Base-by-base conservation (phyloP, 495 filamentous ascomycete genomes). In the Aspergillus panamensis region DNA sequence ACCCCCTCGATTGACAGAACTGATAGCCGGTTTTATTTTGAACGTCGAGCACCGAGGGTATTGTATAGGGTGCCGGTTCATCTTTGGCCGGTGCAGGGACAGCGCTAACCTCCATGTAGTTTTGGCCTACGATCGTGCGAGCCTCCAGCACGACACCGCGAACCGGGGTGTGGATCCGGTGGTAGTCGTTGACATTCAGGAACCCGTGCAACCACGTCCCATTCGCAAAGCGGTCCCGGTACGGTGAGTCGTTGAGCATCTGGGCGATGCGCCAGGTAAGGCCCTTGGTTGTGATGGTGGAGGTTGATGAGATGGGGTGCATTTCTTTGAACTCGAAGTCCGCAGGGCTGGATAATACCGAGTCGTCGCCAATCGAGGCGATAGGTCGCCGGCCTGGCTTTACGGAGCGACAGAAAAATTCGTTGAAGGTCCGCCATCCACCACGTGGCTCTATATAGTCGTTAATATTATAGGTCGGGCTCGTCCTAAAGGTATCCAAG, bases 361-460 rank as follows among this genome's bases (percentile, higher is more conserved):
- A 16, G 20, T 10, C 5, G 21, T 53, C 51, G 1, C 32, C 57
- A n/a, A 48, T 48, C 3, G 16, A n/a, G 5, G 49, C 57, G 25
- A 59, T 51, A 2, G 57, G 57, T 5, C 50, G 49, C 19, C 31
- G 20, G 6, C 51, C 50, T 3, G 55, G 55, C 33, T 58, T 58
- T 14, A 58, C 47, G 2, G 51, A 39, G 8, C 56, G 48, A 12
- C 29, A 14, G 49, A 59, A 59, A 31, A 59, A 59, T 32, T 50
- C 45, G 33, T 55, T 60, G 44, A 55, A 60, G 0, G 51, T 50
- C 16, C 20, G 14, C 58, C 58, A 60, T 20, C 58, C 58, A 2
- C 51, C 44, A 6, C 31, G 51, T 2, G 58, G 50, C 16, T 53
- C 57, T 16, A 39, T 40, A 29, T 59, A 59, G 16, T 53, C 40